phyloP scores from a whole-genome alignment of 2,329 filamentous ascomycete genomes.

The Penicillium sp. region DNA sequence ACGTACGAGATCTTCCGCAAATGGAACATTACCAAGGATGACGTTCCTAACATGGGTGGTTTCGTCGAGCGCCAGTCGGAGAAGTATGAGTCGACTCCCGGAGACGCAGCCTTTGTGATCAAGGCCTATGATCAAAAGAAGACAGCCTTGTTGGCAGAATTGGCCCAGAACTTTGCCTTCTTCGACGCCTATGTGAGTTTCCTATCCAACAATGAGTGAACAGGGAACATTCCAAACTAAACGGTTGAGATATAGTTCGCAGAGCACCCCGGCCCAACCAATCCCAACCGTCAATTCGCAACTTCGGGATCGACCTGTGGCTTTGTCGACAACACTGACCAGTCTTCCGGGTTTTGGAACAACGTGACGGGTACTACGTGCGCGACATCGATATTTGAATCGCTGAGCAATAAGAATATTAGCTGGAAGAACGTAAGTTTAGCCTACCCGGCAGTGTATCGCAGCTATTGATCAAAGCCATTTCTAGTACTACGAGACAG shows the following conservation, averaged over 20 bases:
- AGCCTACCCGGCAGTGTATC: neutral
- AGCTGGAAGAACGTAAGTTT: slow-evolving; percentile 40
- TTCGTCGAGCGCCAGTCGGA: slow-evolving; percentile 44
- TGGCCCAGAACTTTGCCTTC: slow-evolving; percentile 42
- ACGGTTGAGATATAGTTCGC: slow-evolving; percentile 27
- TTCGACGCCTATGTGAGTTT: slow-evolving; percentile 38
- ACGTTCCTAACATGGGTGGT: slow-evolving; percentile 40
- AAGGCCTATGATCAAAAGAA: slow-evolving; percentile 41
- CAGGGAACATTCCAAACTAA: neutral
- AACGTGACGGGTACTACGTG: slow-evolving; percentile 39
- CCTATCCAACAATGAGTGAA: neutral
- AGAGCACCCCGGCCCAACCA: slow-evolving; percentile 44
- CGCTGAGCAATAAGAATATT: slow-evolving; percentile 38
- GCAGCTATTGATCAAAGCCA: neutral
- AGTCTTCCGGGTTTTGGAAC: slow-evolving; percentile 34
- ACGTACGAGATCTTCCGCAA: slow-evolving; percentile 43
- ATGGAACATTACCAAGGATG: slow-evolving; percentile 38
- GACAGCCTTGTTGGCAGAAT: slow-evolving; percentile 34
- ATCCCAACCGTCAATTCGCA: slow-evolving; percentile 44
- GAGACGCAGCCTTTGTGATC: slow-evolving; percentile 40
- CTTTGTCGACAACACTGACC: slow-evolving; percentile 34
- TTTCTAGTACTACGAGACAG: slow-evolving; percentile 40
- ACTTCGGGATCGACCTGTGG: slow-evolving; percentile 41
- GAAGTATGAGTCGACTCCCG: slow-evolving; percentile 38
- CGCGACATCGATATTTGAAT: slow-evolving; percentile 42